Evolutionary conservation across 1,284 basidiomycete genomes (phyloP).

Genomic region (Meripilus lineatus): DNA sequence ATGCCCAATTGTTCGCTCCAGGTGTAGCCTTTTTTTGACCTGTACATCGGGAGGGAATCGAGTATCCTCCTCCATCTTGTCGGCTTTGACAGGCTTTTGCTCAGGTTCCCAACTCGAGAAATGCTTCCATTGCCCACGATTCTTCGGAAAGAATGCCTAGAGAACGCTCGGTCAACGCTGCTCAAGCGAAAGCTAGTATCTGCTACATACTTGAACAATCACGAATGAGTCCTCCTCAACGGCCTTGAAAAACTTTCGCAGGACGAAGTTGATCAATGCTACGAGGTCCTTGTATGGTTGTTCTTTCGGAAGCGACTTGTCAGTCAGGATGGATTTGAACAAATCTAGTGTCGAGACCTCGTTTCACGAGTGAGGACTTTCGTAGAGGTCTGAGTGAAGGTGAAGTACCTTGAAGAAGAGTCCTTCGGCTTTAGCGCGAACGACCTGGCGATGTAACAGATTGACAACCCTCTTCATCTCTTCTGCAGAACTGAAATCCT

Average conservation of each 20-base stretch:
- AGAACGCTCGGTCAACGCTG: neutral
- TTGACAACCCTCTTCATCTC: slow-evolving; percentile 84
- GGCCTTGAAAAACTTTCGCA: slow-evolving; percentile 90
- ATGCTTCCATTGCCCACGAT: slow-evolving; percentile 80
- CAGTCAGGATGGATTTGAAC: slow-evolving; percentile 79
- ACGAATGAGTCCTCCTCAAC: slow-evolving; percentile 78
- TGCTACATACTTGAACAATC: slow-evolving; percentile 66
- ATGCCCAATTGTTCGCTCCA: slow-evolving; percentile 90
- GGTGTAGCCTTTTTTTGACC: slow-evolving; percentile 84
- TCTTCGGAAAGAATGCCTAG: slow-evolving; percentile 87
- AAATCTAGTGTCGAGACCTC: slow-evolving; percentile 84
- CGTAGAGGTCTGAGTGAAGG: neutral
- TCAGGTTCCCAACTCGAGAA: slow-evolving; percentile 80
- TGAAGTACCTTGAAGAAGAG: slow-evolving; percentile 87
- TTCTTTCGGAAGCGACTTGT: slow-evolving; percentile 70
- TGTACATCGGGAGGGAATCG: slow-evolving; percentile 64
- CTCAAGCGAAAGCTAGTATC: no score
- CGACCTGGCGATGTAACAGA: slow-evolving; percentile 84
- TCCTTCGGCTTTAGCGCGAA: slow-evolving; percentile 85
- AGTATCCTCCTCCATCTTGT: slow-evolving; percentile 36
- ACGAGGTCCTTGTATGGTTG: slow-evolving; percentile 81
- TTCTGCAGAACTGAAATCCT: slow-evolving; percentile 74
- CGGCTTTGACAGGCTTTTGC: slow-evolving; percentile 39
- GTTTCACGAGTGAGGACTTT: neutral
- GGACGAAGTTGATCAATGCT: slow-evolving; percentile 76